phyloP scores from a whole-genome alignment of 768 basidiomycete genomes.

The Tulasnella sp. region DNA sequence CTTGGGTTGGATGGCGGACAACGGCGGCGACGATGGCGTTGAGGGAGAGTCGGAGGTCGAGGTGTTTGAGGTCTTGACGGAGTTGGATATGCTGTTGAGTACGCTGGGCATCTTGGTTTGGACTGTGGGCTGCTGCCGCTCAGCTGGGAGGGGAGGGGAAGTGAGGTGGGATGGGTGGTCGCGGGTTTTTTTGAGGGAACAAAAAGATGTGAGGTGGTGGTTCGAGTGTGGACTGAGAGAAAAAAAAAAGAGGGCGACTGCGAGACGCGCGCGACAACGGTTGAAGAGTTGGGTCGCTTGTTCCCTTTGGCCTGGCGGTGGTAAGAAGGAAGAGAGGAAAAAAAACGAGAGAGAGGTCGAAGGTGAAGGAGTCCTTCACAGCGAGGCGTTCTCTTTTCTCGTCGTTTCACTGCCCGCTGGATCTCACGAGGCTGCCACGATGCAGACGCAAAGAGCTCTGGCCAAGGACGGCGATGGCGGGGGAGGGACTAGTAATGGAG shows the following conservation, averaged over 20 bases:
- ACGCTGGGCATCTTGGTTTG: neutral
- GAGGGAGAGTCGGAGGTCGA: neutral
- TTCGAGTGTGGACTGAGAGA: neutral
- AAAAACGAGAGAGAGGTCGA: neutral
- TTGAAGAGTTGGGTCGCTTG: neutral
- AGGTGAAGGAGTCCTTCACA: slow-evolving; percentile 1
- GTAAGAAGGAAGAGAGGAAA: neutral
- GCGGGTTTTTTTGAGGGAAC: neutral
- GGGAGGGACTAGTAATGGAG: neutral
- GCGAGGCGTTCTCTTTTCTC: neutral
- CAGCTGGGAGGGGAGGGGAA: too few relatives aligned
- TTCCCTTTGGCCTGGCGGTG: neutral
- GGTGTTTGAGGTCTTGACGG: neutral
- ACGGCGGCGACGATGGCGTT: neutral
- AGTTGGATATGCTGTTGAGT: neutral
- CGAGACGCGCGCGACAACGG: neutral
- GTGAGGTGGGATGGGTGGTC: too few relatives aligned
- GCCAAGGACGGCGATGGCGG: neutral
- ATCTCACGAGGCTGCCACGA: slow-evolving; percentile 14
- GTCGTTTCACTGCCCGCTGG: neutral
- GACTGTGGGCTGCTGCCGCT: too few relatives aligned
- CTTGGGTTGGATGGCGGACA: slow-evolving; percentile 7
- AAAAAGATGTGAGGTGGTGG: neutral
- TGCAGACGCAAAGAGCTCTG: neutral
- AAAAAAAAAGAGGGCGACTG: neutral